A percentile compares a stretch with the other conserved stretches of the same genome.
These are phyloP conservation scores for Hypoxylon sp. DNA, from an alignment of 2,329 filamentous ascomycete genomes.

Conservation along the genomic window DNA sequence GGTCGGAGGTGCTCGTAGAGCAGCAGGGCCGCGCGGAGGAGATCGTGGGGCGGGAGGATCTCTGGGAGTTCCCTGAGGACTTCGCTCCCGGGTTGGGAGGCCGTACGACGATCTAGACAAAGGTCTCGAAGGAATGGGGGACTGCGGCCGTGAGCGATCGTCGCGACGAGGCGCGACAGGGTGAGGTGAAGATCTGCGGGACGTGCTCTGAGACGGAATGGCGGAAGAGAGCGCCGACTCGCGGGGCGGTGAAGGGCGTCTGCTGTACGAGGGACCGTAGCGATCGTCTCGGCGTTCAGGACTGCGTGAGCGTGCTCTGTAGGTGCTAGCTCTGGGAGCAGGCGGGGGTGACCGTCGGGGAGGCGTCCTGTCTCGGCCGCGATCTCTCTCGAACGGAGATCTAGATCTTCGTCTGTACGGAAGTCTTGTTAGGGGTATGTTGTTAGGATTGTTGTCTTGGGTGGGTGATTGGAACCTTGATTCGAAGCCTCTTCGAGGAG, in stretches of 20 bases:
- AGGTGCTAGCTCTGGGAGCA: constrained; percentile 58
- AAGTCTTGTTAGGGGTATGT: constrained; percentile 47
- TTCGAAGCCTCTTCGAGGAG: constrained; percentile 57
- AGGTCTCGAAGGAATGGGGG: constrained; percentile 53
- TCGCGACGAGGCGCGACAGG: constrained; percentile 60
- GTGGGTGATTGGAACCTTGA: constrained; percentile 53
- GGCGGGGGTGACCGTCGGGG: constrained; percentile 56
- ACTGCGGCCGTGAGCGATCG: constrained; percentile 62
- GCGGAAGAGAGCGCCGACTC: constrained; percentile 64
- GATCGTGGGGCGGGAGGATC: constrained; percentile 54
- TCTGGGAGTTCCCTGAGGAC: constrained; percentile 44
- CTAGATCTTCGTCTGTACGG: constrained; percentile 64
- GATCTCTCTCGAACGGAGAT: constrained; percentile 65
- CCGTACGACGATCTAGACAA: constrained; percentile 50
- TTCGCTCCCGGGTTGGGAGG: constrained; percentile 45
- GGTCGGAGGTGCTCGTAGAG: constrained; percentile 64
- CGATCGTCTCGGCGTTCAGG: constrained; percentile 62
- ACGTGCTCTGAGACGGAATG: constrained; percentile 63
- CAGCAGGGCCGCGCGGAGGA: constrained; percentile 68
- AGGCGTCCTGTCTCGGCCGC: constrained; percentile 52
- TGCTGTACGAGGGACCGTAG: constrained; percentile 55
- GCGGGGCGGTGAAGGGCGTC: constrained; percentile 62
- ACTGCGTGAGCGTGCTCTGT: constrained; percentile 66
- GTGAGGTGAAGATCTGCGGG: constrained; percentile 66
- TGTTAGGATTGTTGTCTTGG: constrained; percentile 42